phyloP scores from a whole-genome alignment of 2,329 filamentous ascomycete species.

The Penicillium sp. region DNA sequence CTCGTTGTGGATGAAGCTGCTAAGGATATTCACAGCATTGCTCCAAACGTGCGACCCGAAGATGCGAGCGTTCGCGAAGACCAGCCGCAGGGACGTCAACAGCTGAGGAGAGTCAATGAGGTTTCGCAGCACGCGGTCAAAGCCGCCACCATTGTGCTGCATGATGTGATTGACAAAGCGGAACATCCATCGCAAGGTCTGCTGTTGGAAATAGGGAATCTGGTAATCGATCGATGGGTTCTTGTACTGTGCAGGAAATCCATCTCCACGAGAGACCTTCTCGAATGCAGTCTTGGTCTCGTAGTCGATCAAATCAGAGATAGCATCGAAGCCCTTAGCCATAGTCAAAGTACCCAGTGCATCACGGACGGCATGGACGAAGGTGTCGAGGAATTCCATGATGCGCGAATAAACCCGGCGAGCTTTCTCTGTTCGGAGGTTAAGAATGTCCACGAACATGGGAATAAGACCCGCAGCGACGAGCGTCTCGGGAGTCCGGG shows the following conservation, averaged over 20 bases:
- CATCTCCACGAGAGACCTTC: slow-evolving; percentile 70
- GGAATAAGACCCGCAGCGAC: slow-evolving; percentile 88
- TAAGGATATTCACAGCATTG: slow-evolving; percentile 86
- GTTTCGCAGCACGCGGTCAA: slow-evolving; percentile 88
- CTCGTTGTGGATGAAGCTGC: slow-evolving; percentile 98
- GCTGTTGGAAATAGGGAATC: slow-evolving; percentile 90
- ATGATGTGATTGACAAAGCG: slow-evolving; percentile 98
- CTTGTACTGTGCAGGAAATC: slow-evolving; percentile 73
- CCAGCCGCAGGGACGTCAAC: slow-evolving; percentile 75
- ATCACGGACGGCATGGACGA: slow-evolving; percentile 83
- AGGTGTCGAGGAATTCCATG: slow-evolving; percentile 83
- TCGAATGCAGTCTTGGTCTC: slow-evolving; percentile 75
- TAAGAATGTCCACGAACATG: slow-evolving; percentile 86
- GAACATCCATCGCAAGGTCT: slow-evolving; percentile 89
- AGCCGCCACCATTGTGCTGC: slow-evolving; percentile 79
- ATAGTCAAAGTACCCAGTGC: slow-evolving; percentile 83
- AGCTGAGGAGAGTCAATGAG: slow-evolving; percentile 91
- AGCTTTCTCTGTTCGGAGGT: slow-evolving; percentile 79
- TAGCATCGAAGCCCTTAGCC: slow-evolving; percentile 83
- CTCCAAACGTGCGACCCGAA: slow-evolving; percentile 98
- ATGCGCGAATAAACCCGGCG: slow-evolving; percentile 84
- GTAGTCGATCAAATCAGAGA: slow-evolving; percentile 83
- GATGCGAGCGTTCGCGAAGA: slow-evolving; percentile 77
- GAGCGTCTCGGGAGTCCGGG: slow-evolving; percentile 79
- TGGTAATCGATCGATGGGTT: slow-evolving; percentile 90